Evolutionary conservation across 108 stramenopile genomes (phyloP), one percentile per base, ranked within the genome.

Genomic region (Ochromonas danica): DNA sequence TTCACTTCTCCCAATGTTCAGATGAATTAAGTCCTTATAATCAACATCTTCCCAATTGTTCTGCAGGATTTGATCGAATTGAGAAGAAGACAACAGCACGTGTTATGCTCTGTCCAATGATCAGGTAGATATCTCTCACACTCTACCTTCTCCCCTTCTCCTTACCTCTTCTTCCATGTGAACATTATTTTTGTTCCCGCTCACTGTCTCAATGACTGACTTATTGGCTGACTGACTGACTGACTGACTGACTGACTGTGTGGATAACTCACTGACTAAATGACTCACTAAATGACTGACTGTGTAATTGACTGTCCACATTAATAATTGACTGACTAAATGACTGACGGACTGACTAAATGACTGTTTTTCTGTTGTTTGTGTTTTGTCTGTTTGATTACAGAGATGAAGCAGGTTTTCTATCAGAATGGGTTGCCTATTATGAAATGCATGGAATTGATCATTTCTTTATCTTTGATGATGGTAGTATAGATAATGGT

Each of bases 31-130:
- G 22, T 51, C 45, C 45, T 14, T 22, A 14, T 51, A 42, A 60
- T 75, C 72, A 75, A 36, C 72, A 75, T 57, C 72, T 75, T 6
- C 72, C 72, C 31, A 41, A 75, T 36, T 75, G 72, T 41, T 3
- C 6, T 39, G 14, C 6, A 33, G 14, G 14, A 14, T 75, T 30
- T 36, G 31, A 39, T 38, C 43, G 72, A 41, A 60, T 75, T 33
- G 10, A 31, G 31, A 33, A 27, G 40, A 39, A 75, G 40, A 75
- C 31, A 38, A 45, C 3, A 6, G 51, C 43, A 14, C 14, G 25
- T 6, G 31, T 17, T 10, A 75, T 75, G 40, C 17, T 60, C 17
- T 75, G 72, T 25, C 72, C 72, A 14, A 75, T 75, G 72, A 67
- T 67, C 17, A 67, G 35, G 63, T 67, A 67, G 25, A 36, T 28